Percentiles rank a stretch among this genome's conserved stretches.
phyloP scores from a whole-genome alignment of 2,329 filamentous ascomycete genomes.

The Thelonectria discophora region DNA sequence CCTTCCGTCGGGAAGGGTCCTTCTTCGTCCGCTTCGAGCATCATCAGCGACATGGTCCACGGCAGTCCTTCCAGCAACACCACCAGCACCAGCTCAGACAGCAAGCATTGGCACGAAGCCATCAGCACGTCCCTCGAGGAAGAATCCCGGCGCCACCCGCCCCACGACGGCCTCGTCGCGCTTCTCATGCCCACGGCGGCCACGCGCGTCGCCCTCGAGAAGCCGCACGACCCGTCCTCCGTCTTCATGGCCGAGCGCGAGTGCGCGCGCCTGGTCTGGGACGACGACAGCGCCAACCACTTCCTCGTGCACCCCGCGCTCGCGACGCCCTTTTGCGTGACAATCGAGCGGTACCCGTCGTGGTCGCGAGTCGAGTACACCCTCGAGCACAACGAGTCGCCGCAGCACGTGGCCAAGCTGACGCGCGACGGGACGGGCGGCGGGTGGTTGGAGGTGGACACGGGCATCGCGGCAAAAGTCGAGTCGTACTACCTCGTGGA shows the following conservation, averaged over 20 bases:
- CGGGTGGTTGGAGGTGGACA: conserved; percentile 70
- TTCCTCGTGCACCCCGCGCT: conserved; percentile 72
- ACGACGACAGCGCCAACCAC: conserved; percentile 66
- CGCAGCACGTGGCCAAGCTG: conserved; percentile 67
- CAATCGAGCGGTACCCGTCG: conserved; percentile 65
- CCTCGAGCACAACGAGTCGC: conserved; percentile 71
- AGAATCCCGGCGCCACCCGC: conserved; percentile 60
- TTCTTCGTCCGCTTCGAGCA: conserved; percentile 38
- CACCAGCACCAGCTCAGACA: conserved; percentile 42
- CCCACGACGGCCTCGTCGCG: conserved; percentile 71
- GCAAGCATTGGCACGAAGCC: conserved; percentile 66
- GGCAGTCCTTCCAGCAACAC: conserved; percentile 36
- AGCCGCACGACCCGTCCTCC: conserved; percentile 66
- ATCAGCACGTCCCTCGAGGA: conserved; percentile 68
- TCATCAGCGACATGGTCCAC: conserved; percentile 46
- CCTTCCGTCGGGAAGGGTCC: conserved; percentile 46
- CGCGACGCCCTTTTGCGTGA: conserved; percentile 69
- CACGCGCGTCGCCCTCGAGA: conserved; percentile 69
- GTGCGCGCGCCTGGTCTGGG: conserved; percentile 76
- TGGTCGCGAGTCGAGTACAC: conserved; percentile 71
- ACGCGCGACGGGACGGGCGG: conserved; percentile 67
- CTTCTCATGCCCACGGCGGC: conserved; percentile 73
- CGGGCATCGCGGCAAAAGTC: conserved; percentile 65
- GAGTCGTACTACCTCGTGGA: conserved; percentile 70
- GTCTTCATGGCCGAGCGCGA: conserved; percentile 72